These are phyloP conservation scores for Saccharomycopsis hybrid DNA, from an alignment of 1,139 yeast genomes.

Conservation along the genomic window DNA sequence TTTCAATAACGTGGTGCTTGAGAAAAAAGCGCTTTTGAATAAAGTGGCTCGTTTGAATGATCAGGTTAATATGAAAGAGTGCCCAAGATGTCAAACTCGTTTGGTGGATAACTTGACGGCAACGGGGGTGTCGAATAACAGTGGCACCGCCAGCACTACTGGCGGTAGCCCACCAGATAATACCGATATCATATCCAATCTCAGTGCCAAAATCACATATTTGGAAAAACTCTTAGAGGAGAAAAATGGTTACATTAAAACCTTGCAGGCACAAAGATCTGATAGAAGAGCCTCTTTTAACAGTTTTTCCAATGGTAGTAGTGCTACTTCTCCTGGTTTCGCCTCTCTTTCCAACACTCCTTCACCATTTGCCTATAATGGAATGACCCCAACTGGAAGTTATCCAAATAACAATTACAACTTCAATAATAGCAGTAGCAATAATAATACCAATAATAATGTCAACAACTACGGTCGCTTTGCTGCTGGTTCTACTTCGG, in stretches of 20 bases:
- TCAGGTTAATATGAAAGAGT: constrained; percentile 42
- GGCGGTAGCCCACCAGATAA: background rate
- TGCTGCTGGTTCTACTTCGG: background rate
- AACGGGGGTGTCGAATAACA: background rate
- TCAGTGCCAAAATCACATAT: constrained; percentile 11
- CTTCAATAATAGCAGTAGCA: background rate
- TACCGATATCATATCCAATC: constrained; percentile 6
- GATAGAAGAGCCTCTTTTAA: background rate
- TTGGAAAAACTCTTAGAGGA: constrained; percentile 12
- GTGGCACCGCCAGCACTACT: background rate
- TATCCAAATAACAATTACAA: background rate
- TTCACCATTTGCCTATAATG: background rate
- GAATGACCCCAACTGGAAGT: background rate
- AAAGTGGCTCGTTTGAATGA: constrained; percentile 45
- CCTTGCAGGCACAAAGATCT: background rate
- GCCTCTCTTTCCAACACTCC: background rate
- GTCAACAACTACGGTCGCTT: background rate
- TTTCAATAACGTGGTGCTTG: constrained; percentile 4
- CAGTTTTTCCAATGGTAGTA: background rate
- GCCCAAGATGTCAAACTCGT: constrained; percentile 6
- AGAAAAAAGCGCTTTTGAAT: constrained; percentile 24
- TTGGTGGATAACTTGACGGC: background rate
- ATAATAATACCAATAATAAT: background rate
- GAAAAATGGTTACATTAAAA: constrained; percentile 1
- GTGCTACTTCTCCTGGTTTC: background rate